Base-by-base conservation (phyloP, 768 basidiomycete species). In the Suillus weaverae region DNA sequence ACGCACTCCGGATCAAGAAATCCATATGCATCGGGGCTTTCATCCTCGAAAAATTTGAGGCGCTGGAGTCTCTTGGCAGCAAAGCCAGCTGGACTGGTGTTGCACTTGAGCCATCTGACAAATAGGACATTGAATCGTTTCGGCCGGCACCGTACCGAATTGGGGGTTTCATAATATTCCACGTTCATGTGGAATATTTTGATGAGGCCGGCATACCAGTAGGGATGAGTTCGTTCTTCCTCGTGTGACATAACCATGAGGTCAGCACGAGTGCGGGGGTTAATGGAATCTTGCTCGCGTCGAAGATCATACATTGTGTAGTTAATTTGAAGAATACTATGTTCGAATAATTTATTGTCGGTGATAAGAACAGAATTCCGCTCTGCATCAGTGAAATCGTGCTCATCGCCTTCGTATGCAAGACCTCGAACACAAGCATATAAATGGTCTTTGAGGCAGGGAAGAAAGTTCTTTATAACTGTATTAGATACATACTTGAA, bases 1-100 rank as follows among this genome's bases (percentile, higher is more conserved):
- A 85, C 75, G 1, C 71, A 63, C 3, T 62, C 61, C 0, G 83
- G 84, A 66, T 85, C 77, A 4, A 85, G 43, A 65, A 85, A 84
- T 0, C 83, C 81, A 68, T 83, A 85, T 20, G 79, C 75, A 18
- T 64, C 69, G 0, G 65, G 56, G 30, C 75, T 73, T 1, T 70
- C 48, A 2, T 65, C 60, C 2, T 70, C 61, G 4, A 83, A 63
- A 70, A 82, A 85, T 0, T 76, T 77, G 13, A 86, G 44, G 7
- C 73, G 71, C 20, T 78, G 81, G 0, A 83, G 71, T 0, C 73
- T 69, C 22, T 72, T 67, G 0, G 61, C 35, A 6, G 70, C 65
- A 62, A 74, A 74, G 0, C 80, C 77, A 44, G 63, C 69, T 9
- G 46, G 54, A 62, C 68, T 70, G 4, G 33, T 57, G 46, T 81